phyloP scores from a whole-genome alignment of 2,329 filamentous ascomycete species.

The Huntiella savannae region DNA sequence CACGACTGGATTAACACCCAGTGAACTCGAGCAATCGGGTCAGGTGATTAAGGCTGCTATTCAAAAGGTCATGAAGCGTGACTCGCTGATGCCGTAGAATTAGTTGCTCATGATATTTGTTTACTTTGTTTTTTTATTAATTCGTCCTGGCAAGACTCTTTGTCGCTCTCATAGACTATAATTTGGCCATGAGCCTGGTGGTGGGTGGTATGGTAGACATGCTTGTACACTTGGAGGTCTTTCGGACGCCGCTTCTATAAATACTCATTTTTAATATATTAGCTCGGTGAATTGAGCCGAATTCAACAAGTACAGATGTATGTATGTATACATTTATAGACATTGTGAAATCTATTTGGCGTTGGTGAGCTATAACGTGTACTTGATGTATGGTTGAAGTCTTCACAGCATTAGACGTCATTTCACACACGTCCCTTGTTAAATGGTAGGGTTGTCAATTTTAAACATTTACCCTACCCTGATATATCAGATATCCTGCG shows the following conservation, averaged over 20 bases:
- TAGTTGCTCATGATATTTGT: not conserved
- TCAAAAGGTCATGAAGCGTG: slow-evolving; percentile 68
- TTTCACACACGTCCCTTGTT: too few species aligned
- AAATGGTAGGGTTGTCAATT: too few species aligned
- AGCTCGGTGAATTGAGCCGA: not conserved
- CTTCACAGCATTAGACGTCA: too few species aligned
- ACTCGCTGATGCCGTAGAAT: slow-evolving; percentile 8
- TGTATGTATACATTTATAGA: too few species aligned
- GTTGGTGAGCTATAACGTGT: too few species aligned
- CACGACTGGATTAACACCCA: slow-evolving; percentile 71
- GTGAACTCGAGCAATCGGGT: slow-evolving; percentile 90
- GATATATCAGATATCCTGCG: too few species aligned
- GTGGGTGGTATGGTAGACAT: not conserved
- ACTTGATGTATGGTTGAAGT: too few species aligned
- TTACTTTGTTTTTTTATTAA: not conserved
- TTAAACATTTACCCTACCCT: too few species aligned
- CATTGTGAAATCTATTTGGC: too few species aligned
- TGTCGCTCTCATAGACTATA: not conserved
- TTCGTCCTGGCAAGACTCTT: not conserved
- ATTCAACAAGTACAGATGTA: not conserved
- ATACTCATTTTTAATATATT: not conserved
- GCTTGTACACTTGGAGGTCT: not conserved
- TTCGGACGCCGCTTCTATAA: not conserved
- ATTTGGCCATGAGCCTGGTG: too few species aligned
- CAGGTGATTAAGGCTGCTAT: slow-evolving; percentile 77